Conservation (phyloP, 768 basidiomycete species). For the Psilocybe tampanensis region DNA sequence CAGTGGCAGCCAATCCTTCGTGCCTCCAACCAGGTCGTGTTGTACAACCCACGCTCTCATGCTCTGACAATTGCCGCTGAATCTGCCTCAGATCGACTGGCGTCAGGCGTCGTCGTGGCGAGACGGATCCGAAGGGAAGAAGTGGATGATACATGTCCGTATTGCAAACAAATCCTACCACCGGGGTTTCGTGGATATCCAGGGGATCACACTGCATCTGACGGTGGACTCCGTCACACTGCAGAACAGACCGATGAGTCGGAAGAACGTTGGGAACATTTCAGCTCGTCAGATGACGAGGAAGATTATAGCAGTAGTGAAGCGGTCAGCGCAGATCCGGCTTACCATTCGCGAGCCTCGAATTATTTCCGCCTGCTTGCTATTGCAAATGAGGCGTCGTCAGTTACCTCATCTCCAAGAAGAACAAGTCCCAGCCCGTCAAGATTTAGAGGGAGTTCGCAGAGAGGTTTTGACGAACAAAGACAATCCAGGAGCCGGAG, state of each 20-base stretch:
- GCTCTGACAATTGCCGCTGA: conserved; percentile 64
- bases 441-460: conserved; percentile 5
- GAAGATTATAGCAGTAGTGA: conserved; percentile 20
- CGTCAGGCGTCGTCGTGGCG: conserved; percentile 24
- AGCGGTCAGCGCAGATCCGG: conserved; percentile 39
- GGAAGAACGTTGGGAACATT: conserved; percentile 2
- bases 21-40: conserved; percentile 82
- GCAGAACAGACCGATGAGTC: background rate
- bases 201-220: conserved; percentile 6
- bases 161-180: conserved; percentile 68
- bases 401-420: conserved; percentile 54
- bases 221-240: conserved; percentile 21
- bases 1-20: conserved; percentile 84
- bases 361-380: conserved; percentile 84
- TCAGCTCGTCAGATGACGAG: conserved; percentile 12
- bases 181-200: conserved; percentile 37
- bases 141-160: conserved; percentile 56
- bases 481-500: conserved; percentile 6
- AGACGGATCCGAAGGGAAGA: conserved; percentile 19
- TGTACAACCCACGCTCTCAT: conserved; percentile 86
- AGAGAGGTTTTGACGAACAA: conserved; percentile 3
- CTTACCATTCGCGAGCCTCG: conserved; percentile 56
- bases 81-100: conserved; percentile 32
- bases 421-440: conserved; percentile 20
- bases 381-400: conserved; percentile 66